Evolutionary conservation across 257 asterid species (phyloP), one percentile per base, ranked within the genome.

Genomic region (Nicotiana noctiflora): DNA sequence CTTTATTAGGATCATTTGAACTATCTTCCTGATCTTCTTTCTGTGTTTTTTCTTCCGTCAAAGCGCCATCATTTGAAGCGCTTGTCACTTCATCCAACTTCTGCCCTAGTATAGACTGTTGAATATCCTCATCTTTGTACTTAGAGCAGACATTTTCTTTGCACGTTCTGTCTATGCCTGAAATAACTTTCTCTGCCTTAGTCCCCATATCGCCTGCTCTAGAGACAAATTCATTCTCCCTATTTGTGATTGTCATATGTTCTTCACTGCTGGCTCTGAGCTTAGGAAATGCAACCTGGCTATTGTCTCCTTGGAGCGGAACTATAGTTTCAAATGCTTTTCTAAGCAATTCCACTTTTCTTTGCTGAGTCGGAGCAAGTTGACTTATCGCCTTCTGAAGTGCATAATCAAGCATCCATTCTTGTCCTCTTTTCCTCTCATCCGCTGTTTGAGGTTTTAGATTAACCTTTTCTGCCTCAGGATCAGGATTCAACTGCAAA

Each of bases 331-430:
- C 99, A 57, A 96, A 96, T n/a, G 99, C 99, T 89, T 86, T 90
- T 70, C 94, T 97, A 51, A 96, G 97, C 84, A 96, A 84, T 3
- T 93, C 84, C 59, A 96, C 99, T 83, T 92, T 96, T 59, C 81
- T 88, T 86, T 92, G 94, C 87, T 96, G 97, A 82, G 93, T 91
- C 1, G 99, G 99, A 77, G 93, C 97, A n/a, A 96, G 97, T 87
- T 94, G 90, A 76, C 88, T 67, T 79, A 96, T 92, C 15, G 95
- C 99, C 84, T 90, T 98, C 81, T 90, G 97, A 87, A 96, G 92
- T 17, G 99, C 98, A 17, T 91, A 94, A 80, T 96, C 99, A 79
- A 96, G 97, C 99, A 96, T 96, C 99, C 99, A 96, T 56, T 94
- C 97, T 64, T 96, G 98, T 29, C 89, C 80, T 32, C 49, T 92